Conservation (phyloP, 2,329 filamentous ascomycete genomes). For the Aspergillus sp. region DNA sequence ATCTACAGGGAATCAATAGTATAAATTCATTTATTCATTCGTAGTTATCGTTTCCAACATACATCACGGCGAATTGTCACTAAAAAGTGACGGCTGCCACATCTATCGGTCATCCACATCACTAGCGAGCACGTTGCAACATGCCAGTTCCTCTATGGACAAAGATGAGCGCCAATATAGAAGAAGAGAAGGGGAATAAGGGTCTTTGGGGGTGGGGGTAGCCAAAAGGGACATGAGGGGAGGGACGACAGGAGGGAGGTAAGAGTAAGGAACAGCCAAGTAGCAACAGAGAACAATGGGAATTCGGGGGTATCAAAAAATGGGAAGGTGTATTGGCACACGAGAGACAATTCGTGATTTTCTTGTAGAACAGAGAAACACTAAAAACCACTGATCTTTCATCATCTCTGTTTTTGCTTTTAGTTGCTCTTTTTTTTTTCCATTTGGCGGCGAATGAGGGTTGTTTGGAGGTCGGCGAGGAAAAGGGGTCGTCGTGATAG, state of each 20-base stretch:
- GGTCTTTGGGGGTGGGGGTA: neutral
- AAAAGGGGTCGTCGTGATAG: slow-evolving; percentile 7
- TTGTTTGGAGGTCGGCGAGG: neutral
- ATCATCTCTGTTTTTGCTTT: slow-evolving; percentile 11
- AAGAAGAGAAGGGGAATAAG: slow-evolving; percentile 16
- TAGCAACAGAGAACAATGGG: neutral
- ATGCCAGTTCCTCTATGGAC: slow-evolving; percentile 11
- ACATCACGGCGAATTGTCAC: slow-evolving; percentile 26
- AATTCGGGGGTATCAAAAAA: slow-evolving; percentile 28
- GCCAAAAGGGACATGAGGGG: slow-evolving; percentile 3
- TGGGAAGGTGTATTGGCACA: slow-evolving; percentile 8
- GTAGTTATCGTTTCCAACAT: slow-evolving; percentile 20
- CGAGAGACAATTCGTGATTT: slow-evolving; percentile 12
- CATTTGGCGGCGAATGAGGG: slow-evolving; percentile 9
- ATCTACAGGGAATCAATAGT: neutral
- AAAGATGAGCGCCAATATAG: slow-evolving; percentile 33
- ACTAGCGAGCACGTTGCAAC: slow-evolving; percentile 3
- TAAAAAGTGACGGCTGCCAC: slow-evolving; percentile 37
- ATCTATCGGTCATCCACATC: slow-evolving; percentile 18
- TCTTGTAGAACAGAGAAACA: slow-evolving; percentile 6
- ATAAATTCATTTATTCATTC: slow-evolving; percentile 16
- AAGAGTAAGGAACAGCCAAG: neutral
- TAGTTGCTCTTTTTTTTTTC: slow-evolving; percentile 19
- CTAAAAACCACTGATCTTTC: slow-evolving; percentile 4
- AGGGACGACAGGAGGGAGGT: slow-evolving; percentile 8